Percentiles rank a stretch among this genome's conserved stretches.
phyloP scores from a whole-genome alignment of 352 stramenopile species.

The Peronospora tabacina region DNA sequence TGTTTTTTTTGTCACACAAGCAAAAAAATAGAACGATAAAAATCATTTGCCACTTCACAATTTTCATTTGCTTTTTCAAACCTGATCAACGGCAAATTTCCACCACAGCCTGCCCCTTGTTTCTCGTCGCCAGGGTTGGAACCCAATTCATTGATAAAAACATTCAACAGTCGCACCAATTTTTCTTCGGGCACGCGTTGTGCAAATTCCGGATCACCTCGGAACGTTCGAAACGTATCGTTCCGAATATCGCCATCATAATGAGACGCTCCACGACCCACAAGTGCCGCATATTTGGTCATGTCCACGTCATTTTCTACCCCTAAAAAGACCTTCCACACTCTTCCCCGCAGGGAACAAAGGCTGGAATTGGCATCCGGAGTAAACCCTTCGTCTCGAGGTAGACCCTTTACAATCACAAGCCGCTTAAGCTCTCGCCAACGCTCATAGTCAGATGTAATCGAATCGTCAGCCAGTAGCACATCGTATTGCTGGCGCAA shows the following conservation, averaged over 20 bases:
- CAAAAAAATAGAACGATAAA: constrained; percentile 1
- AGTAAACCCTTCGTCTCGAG: constrained; percentile 31
- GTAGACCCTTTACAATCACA: constrained; percentile 71
- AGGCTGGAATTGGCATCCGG: constrained; percentile 9
- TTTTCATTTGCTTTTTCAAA: constrained; percentile 4
- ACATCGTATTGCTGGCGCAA: constrained; percentile 22
- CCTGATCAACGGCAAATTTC: constrained; percentile 42
- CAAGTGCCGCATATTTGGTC: constrained; percentile 59
- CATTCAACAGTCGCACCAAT: constrained; percentile 86
- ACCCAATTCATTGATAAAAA: constrained; percentile 85
- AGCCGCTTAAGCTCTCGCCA: constrained; percentile 80
- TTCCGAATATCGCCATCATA: constrained; percentile 87
- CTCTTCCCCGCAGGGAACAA: constrained; percentile 69
- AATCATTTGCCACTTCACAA: neutral
- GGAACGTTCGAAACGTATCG: constrained; percentile 89
- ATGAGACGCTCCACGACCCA: constrained; percentile 62
- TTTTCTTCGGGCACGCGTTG: constrained; percentile 86
- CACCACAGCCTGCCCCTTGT: constrained; percentile 15
- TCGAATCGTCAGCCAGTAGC: constrained; percentile 22
- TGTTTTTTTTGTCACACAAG: neutral
- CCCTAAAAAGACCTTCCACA: constrained; percentile 87
- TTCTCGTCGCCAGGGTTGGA: constrained; percentile 22
- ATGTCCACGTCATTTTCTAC: constrained; percentile 56
- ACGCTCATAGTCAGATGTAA: constrained; percentile 63
- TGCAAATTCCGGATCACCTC: constrained; percentile 80